Conservation (phyloP, 345 rosid species). For the Leavenworthia alabamica region DNA sequence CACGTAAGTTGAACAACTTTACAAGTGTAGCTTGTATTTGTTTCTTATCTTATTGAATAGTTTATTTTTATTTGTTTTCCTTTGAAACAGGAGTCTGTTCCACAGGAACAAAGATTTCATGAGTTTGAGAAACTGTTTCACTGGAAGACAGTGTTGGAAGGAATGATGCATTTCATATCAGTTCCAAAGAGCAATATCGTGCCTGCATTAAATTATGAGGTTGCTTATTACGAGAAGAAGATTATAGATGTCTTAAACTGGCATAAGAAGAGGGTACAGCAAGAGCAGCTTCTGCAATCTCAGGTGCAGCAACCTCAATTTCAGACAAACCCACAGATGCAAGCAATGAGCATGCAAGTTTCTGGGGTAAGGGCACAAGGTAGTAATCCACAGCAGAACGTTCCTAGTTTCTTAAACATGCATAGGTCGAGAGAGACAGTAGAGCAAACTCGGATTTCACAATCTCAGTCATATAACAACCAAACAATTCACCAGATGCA, state of each 20-base stretch:
- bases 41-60: neutral
- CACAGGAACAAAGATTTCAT: constrained; percentile 55
- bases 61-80: constrained; percentile 15
- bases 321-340: no score
- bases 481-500: constrained; percentile 66
- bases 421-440: constrained; percentile 53
- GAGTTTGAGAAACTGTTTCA: constrained; percentile 57
- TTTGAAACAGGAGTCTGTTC: constrained; percentile 52
- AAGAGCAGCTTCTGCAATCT: no score
- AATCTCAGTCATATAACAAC: constrained; percentile 51
- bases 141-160: constrained; percentile 61
- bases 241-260: no score
- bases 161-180: constrained; percentile 39
- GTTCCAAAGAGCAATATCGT: constrained; percentile 42
- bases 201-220: constrained; percentile 53
- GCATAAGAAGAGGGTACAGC: no score
- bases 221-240: constrained; percentile 62
- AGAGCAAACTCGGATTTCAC: constrained; percentile 60
- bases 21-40: constrained; percentile 11
- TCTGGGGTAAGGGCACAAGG: no score
- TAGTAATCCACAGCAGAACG: no score
- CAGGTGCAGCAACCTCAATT: no score
- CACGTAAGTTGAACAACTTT: constrained; percentile 39
- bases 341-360: no score
- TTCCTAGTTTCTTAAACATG: constrained; percentile 42